Conservation (phyloP, 768 basidiomycete genomes). For the Phallus indusiatus region DNA sequence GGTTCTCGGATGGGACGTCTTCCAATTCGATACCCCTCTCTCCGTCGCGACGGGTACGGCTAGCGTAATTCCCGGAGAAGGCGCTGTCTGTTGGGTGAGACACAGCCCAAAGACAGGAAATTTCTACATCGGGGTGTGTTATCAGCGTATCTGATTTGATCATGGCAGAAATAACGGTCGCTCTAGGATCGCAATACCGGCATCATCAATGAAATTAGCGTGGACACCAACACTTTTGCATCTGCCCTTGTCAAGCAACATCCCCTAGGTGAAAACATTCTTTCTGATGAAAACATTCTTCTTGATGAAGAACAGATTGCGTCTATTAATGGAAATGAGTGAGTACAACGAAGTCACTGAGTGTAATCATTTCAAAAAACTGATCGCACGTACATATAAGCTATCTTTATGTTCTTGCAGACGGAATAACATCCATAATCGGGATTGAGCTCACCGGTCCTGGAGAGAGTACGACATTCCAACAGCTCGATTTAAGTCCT, state of each 20-base stretch:
- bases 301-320: too few relatives aligned
- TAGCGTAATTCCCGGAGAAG: conserved; percentile 19
- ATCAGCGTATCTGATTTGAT: background rate
- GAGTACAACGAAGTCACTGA: too few relatives aligned
- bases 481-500: too few relatives aligned
- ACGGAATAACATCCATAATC: too few relatives aligned
- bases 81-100: conserved; percentile 22
- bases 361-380: too few relatives aligned
- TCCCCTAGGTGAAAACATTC: conserved; percentile 2
- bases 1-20: conserved; percentile 21
- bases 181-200: conserved; percentile 14
- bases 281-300: too few relatives aligned
- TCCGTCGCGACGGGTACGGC: background rate
- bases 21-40: conserved; percentile 18
- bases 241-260: conserved; percentile 30
- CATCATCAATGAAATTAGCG: conserved; percentile 35
- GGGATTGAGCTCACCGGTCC: too few relatives aligned
- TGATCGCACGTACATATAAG: too few relatives aligned
- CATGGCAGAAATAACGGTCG: background rate
- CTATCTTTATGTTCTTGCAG: too few relatives aligned
- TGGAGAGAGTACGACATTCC: too few relatives aligned
- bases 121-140: conserved; percentile 20
- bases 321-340: too few relatives aligned
- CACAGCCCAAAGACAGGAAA: conserved; percentile 23
- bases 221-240: conserved; percentile 35